Percentiles rank a stretch among this genome's conserved stretches.
phyloP scores from a whole-genome alignment of 805 yeast genomes.

The Cyberlindnera xylosilytica region DNA sequence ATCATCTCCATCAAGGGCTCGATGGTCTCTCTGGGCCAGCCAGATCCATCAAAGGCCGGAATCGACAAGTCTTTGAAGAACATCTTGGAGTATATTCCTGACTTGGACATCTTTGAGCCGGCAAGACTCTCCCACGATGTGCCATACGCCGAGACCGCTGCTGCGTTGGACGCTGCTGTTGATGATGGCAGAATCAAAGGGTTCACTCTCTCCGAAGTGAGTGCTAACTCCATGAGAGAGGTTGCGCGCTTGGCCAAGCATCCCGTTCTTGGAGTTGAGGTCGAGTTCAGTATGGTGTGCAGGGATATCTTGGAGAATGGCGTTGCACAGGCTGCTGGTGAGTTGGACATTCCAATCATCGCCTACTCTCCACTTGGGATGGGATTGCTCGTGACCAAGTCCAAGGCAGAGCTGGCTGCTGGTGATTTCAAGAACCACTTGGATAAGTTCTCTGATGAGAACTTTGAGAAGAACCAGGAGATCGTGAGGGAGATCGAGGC shows the following conservation, averaged over 20 bases:
- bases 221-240: slow-evolving; percentile 54
- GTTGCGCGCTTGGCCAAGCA: slow-evolving; percentile 48
- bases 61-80: slow-evolving; percentile 47
- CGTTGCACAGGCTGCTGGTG: slow-evolving; percentile 54
- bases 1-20: slow-evolving; percentile 71
- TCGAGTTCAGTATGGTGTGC: slow-evolving; percentile 73
- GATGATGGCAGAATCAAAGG: slow-evolving; percentile 68
- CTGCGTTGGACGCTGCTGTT: slow-evolving; percentile 53
- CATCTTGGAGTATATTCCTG: slow-evolving; percentile 37
- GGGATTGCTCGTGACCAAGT: slow-evolving; percentile 56
- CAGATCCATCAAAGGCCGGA: slow-evolving; percentile 49
- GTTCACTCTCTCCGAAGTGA: slow-evolving; percentile 71
- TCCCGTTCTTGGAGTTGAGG: slow-evolving; percentile 68
- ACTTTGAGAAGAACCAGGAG: slow-evolving; percentile 50
- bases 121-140: slow-evolving; percentile 63
- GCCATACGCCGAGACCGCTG: slow-evolving; percentile 58
- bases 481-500: slow-evolving; percentile 50
- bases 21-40: slow-evolving; percentile 33
- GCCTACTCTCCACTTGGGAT: slow-evolving; percentile 84
- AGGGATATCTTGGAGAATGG: slow-evolving; percentile 63
- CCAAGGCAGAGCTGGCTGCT: slow-evolving; percentile 44
- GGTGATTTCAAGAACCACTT: slow-evolving; percentile 51
- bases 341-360: slow-evolving; percentile 59
- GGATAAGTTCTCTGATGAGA: slow-evolving; percentile 61
- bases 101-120: slow-evolving; percentile 60